phyloP scores from a whole-genome alignment of 208 protist genomes.

The Acanthamoeba polyphaga region DNA sequence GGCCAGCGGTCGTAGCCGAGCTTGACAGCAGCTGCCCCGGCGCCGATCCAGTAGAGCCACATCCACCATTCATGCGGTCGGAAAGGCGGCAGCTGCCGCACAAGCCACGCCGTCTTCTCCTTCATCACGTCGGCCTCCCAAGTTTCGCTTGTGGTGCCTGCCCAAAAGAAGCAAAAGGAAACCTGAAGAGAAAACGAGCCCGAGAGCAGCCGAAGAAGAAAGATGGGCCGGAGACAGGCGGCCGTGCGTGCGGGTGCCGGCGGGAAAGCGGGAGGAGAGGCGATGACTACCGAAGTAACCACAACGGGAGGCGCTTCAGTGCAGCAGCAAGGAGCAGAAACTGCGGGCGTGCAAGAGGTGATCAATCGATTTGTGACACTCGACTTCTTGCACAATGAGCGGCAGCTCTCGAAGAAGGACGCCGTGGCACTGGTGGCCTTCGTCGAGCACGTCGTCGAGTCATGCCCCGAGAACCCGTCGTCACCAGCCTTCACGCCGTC shows the following conservation, averaged over 20 bases:
- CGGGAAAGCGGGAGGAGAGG: background rate
- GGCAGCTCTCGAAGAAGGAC: constrained; percentile 7
- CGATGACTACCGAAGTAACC: background rate
- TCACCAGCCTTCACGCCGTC: background rate
- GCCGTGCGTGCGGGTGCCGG: background rate
- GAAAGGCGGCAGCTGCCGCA: background rate
- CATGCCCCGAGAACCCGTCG: background rate
- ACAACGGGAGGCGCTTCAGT: background rate
- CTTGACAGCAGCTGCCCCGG: background rate
- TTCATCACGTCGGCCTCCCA: background rate
- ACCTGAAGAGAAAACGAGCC: background rate
- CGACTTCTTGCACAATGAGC: constrained; percentile 12
- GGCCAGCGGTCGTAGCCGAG: constrained; percentile 40
- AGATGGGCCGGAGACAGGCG: background rate
- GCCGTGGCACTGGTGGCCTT: background rate
- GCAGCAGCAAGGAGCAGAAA: background rate
- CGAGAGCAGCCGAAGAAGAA: background rate
- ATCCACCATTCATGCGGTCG: constrained; percentile 32
- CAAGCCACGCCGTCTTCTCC: background rate
- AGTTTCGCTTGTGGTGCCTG: background rate
- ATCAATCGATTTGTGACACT: constrained; percentile 17
- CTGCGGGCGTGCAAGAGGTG: background rate
- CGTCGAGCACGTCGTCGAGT: background rate
- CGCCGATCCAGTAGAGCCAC: constrained; percentile 42
- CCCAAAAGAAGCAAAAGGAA: background rate